A percentile compares a stretch with the other conserved stretches of the same genome.
These are phyloP conservation scores for Trichoderma asperellum DNA, from an alignment of 2,329 filamentous ascomycete genomes.

Conservation along the genomic window DNA sequence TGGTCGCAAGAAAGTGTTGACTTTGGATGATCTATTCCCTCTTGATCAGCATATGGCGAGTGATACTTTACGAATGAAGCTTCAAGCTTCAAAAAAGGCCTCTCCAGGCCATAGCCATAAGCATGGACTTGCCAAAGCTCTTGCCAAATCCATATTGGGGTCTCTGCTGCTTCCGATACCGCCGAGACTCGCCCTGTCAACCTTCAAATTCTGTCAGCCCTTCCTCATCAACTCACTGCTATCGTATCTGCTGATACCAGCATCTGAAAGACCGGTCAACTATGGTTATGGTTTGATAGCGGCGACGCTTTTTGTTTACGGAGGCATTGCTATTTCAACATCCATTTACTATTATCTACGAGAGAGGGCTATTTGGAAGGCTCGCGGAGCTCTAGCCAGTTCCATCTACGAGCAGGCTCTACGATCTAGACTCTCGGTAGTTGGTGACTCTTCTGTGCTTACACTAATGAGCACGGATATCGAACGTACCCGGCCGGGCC, in stretches of 20 bases:
- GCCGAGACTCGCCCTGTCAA: conserved; percentile 41
- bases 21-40: conserved; percentile 42
- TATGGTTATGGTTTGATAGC: conserved; percentile 50
- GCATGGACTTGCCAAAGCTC: neutral
- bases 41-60: conserved; percentile 40
- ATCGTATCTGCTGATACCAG: conserved; percentile 39
- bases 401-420: conserved; percentile 44
- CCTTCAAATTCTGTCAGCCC: conserved; percentile 45
- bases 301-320: conserved; percentile 46
- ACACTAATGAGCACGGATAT: conserved; percentile 55
- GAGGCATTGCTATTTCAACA: conserved; percentile 43
- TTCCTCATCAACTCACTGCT: conserved; percentile 49
- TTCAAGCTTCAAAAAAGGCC: neutral
- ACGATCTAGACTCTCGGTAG: conserved; percentile 37
- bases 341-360: conserved; percentile 12
- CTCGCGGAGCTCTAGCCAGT: conserved; percentile 40
- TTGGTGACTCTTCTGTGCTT: conserved; percentile 47
- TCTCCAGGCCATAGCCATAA: neutral
- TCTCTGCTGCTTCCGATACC: conserved; percentile 39
- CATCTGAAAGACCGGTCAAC: conserved; percentile 29
- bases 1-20: conserved; percentile 44
- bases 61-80: conserved; percentile 32
- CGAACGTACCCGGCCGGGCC: conserved; percentile 46
- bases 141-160: conserved; percentile 34
- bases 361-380: conserved; percentile 18